Evolutionary conservation across 2,329 filamentous ascomycete genomes (phyloP), one percentile per base, ranked within the genome.

Genomic region (Xenoacremonium recifei): DNA sequence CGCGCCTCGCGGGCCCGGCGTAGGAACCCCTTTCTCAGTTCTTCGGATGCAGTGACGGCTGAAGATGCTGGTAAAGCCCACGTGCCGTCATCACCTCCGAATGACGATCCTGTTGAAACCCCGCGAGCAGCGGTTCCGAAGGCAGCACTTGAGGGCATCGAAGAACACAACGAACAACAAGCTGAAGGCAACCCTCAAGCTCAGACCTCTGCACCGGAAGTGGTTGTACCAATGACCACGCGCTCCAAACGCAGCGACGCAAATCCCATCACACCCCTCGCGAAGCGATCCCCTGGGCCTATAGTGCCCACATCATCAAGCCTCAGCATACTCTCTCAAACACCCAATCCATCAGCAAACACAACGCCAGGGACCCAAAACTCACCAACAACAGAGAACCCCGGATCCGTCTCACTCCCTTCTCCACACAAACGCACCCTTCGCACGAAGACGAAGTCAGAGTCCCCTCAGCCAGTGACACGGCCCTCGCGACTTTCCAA

Each of bases 311-410:
- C 66, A 3, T 64, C 62, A 3, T 73, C 71, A 3, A 65, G 62
- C 5, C 55, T 75, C 10, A 73, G 68, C 40, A 50, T 61, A 17
- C 46, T 73, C 12, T 66, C 66, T 2, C 54, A 58, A 1, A 73
- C 72, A 0, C 71, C 72, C 3, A 47, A 49, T 1, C 48, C 63
- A 3, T 69, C 69, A 2, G 57, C 56, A 25, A 62, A 64, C 25
- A 66, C 63, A 4, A 65, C 65, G 3, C 63, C 67, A 1, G 59
- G 54, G 13, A 69, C 61, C 2, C 61, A 62, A 21, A 59, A 61
- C 4, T 68, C 67, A 0, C 40, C 48, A 3, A 29, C 33, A 10
- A 59, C 58, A n/a, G 45, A 55, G 12, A 47, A 33, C 39, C 40
- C 39, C 11, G 52, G 46, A 18, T 56, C 44, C 5, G 42, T 61